These are phyloP conservation scores for Melampsora occidentalis DNA, from an alignment of 1,284 basidiomycete species.

Conservation along the genomic window DNA sequence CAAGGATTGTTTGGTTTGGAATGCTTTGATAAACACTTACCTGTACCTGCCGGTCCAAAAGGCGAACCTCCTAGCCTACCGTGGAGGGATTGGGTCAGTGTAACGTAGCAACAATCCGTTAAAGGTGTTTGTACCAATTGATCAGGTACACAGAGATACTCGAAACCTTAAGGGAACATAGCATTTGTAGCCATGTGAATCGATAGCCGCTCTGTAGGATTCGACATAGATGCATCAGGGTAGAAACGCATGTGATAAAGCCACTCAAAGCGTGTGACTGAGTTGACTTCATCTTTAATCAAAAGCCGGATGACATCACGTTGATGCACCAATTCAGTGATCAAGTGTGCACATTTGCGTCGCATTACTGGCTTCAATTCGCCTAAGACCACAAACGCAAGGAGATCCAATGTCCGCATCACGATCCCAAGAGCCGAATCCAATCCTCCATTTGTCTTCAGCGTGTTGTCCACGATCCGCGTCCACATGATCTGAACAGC, in stretches of 20 bases:
- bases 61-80: slow-evolving; percentile 93
- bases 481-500: slow-evolving; percentile 96
- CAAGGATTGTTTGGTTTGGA: not conserved
- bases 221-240: slow-evolving; percentile 67
- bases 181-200: slow-evolving; percentile 90
- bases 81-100: slow-evolving; percentile 90
- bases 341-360: slow-evolving; percentile 96
- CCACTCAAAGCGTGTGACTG: slow-evolving; percentile 80
- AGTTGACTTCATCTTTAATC: slow-evolving; percentile 65
- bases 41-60: slow-evolving; percentile 97
- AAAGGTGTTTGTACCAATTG: slow-evolving; percentile 96
- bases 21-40: slow-evolving; percentile 54
- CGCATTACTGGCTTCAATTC: slow-evolving; percentile 84
- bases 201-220: slow-evolving; percentile 71
- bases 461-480: slow-evolving; percentile 69
- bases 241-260: slow-evolving; percentile 99
- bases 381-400: slow-evolving; percentile 90
- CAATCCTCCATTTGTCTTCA: slow-evolving; percentile 63
- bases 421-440: slow-evolving; percentile 72
- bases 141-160: slow-evolving; percentile 95
- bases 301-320: slow-evolving; percentile 86
- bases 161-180: slow-evolving; percentile 94
- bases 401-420: slow-evolving; percentile 78
- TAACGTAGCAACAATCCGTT: slow-evolving; percentile 95
- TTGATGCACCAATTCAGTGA: slow-evolving; percentile 97